Base-by-base conservation (phyloP, 176 grass and related monocot species). In the Themeda triandra region DNA sequence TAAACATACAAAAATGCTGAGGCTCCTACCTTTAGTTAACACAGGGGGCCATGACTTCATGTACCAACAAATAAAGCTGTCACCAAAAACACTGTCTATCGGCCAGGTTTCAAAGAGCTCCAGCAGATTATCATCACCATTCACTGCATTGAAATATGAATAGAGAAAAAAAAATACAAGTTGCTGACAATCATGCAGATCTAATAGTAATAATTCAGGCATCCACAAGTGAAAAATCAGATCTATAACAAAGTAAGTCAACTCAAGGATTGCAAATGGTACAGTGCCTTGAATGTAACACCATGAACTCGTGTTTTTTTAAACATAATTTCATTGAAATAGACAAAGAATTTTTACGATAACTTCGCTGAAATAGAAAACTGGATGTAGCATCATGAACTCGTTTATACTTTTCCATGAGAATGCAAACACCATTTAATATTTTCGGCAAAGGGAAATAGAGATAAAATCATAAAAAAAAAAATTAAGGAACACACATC, bases 61-160 rank as follows among this genome's bases (percentile, higher is more conserved):
- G 60, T 18, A 62, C 39, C n/a, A 15, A 27, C 58, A 68, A 74
- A 84, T 13, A 75, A 75, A 58, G 2, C 5, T 81, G 10, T 69
- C 14, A 67, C 66, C 0, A 4, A 33, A 83, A 72, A 31, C 6
- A 18, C 3, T 23, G 30, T 23, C 15, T 54, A 37, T 69, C 18
- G 21, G 15, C 1, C 23, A 67, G 41, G 9, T 12, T 66, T 21
- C 17, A 63, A 41, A 30, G 25, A 82, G 56, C 24, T 48, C 4
- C 48, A 60, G 60, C 14, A 87, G n/a, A 18, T 9, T 29, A 30
- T 56, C 27, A 66, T 63, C 49, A 14, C 0, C 0, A 28, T 37
- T 36, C 45, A 63, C 69, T 69, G 48, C 48, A 80, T n/a, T 69
- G n/a, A 81, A 78, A 85, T 59, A 63, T 36, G 12, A 69, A 56